A percentile compares a stretch with the other conserved stretches of the same genome.
phyloP scores from a whole-genome alignment of 176 grass and related monocot species.

The Poa annua region DNA sequence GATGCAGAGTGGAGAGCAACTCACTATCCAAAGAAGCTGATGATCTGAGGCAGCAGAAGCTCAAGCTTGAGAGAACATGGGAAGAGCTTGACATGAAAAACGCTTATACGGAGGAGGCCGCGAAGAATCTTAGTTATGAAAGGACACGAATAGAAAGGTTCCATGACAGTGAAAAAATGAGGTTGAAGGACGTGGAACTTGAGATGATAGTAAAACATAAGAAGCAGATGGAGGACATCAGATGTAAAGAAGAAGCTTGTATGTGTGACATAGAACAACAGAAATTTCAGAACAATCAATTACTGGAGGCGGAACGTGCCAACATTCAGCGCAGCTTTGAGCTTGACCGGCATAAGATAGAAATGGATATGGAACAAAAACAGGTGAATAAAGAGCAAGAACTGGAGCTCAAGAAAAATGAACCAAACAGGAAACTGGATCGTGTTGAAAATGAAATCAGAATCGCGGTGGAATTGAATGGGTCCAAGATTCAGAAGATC shows the following conservation, averaged over 20 bases:
- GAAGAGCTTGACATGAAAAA: slow-evolving; percentile 64
- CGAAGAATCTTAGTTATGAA: slow-evolving; percentile 53
- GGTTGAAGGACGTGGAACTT: slow-evolving; percentile 46
- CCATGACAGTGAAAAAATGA: slow-evolving; percentile 44
- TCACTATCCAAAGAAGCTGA: slow-evolving; percentile 48
- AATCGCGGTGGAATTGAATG: slow-evolving; percentile 51
- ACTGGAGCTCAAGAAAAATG: slow-evolving; percentile 56
- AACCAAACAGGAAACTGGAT: slow-evolving; percentile 64
- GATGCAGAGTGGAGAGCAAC: slow-evolving; percentile 44
- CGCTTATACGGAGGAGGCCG: slow-evolving; percentile 32
- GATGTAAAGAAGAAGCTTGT: slow-evolving; percentile 60
- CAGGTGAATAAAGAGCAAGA: slow-evolving; percentile 63
- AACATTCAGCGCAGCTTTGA: slow-evolving; percentile 62
- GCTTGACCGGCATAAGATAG: slow-evolving; percentile 55
- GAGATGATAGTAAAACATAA: slow-evolving; percentile 52
- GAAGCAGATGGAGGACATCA: slow-evolving; percentile 49
- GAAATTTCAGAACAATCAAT: slow-evolving; percentile 52
- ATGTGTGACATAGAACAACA: slow-evolving; percentile 57
- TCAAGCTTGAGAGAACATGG: slow-evolving; percentile 64
- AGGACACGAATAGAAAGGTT: slow-evolving; percentile 54
- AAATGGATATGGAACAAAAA: slow-evolving; percentile 73
- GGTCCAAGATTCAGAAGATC: slow-evolving; percentile 71
- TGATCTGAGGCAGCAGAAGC: slow-evolving; percentile 52
- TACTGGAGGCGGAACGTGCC: slow-evolving; percentile 57
- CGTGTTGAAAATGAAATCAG: slow-evolving; percentile 63